A percentile compares a stretch with the other conserved stretches of the same genome.
These are phyloP conservation scores for Salvia miltiorrhiza DNA, from an alignment of 257 asterid species.

Conservation along the genomic window DNA sequence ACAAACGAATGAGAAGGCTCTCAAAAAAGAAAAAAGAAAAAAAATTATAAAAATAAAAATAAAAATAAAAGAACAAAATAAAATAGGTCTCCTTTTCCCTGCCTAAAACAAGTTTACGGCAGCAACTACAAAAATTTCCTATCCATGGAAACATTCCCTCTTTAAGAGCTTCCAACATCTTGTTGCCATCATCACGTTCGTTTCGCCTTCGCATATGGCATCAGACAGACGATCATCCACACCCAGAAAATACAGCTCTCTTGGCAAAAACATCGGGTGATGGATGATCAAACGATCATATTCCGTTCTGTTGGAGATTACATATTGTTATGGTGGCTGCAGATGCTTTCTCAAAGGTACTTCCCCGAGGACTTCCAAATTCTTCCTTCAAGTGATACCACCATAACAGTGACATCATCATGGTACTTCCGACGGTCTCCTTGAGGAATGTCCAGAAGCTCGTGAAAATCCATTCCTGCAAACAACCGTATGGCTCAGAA, in stretches of 20 bases:
- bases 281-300: constrained; percentile 8
- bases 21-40: constrained; percentile 20
- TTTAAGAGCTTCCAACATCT: constrained; percentile 20
- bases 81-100: constrained; percentile 31
- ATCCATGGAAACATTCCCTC: constrained; percentile 17
- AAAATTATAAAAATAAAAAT: constrained; percentile 20
- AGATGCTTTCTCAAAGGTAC: constrained; percentile 49
- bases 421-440: constrained; percentile 97
- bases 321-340: not conserved
- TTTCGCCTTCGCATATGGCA: constrained; percentile 17
- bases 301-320: constrained; percentile 8
- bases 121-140: constrained; percentile 73
- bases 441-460: constrained; percentile 91
- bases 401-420: constrained; percentile 98
- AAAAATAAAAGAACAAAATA: constrained; percentile 2
- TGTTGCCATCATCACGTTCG: constrained; percentile 21
- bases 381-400: constrained; percentile 92
- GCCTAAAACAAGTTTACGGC: constrained; percentile 45
- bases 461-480: constrained; percentile 94
- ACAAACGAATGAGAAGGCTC: constrained; percentile 52
- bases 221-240: constrained; percentile 15
- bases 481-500: constrained; percentile 21
- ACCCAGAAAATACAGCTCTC: constrained; percentile 1
- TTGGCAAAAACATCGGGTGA: constrained; percentile 1
- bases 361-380: constrained; percentile 97